Evolutionary conservation across 306 rosid genomes (phyloP).

Genomic region (Styphnolobium japonicum): DNA sequence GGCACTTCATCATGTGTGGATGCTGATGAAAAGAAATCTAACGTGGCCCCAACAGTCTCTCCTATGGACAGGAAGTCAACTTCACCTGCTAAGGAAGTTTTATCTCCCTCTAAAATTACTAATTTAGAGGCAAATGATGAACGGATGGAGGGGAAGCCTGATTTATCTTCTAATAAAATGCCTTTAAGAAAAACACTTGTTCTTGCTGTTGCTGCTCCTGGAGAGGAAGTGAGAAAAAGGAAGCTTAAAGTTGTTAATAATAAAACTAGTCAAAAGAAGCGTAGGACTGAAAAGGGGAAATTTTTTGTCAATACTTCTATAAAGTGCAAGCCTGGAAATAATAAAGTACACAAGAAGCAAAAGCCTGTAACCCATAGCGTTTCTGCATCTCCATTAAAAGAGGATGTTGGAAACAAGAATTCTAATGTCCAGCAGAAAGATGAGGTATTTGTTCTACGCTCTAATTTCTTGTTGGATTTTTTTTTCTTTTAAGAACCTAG

Average conservation of each 20-base stretch:
- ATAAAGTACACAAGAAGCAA: constrained; percentile 59
- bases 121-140: constrained; percentile 48
- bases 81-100: constrained; percentile 52
- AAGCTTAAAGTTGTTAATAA: constrained; percentile 47
- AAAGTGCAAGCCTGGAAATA: constrained; percentile 49
- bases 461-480: neutral
- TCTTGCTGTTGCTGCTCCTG: constrained; percentile 59
- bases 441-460: constrained; percentile 56
- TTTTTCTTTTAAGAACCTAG: constrained; percentile 10
- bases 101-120: constrained; percentile 48
- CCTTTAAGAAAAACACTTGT: constrained; percentile 58
- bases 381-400: constrained; percentile 50
- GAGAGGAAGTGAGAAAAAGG: constrained; percentile 62
- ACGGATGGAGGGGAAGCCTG: constrained; percentile 47
- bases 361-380: constrained; percentile 52
- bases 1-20: constrained; percentile 55
- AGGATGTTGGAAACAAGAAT: constrained; percentile 51
- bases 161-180: constrained; percentile 39
- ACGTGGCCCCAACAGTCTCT: constrained; percentile 38
- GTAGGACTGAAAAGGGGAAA: constrained; percentile 68
- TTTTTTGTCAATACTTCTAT: constrained; percentile 33
- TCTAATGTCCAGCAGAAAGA: constrained; percentile 53
- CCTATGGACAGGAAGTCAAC: constrained; percentile 41
- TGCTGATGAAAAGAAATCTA: constrained; percentile 47
- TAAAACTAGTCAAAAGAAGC: constrained; percentile 58